These are phyloP conservation scores for Aspergillus ellipticus DNA, from an alignment of 495 filamentous ascomycete genomes.

Conservation along the genomic window DNA sequence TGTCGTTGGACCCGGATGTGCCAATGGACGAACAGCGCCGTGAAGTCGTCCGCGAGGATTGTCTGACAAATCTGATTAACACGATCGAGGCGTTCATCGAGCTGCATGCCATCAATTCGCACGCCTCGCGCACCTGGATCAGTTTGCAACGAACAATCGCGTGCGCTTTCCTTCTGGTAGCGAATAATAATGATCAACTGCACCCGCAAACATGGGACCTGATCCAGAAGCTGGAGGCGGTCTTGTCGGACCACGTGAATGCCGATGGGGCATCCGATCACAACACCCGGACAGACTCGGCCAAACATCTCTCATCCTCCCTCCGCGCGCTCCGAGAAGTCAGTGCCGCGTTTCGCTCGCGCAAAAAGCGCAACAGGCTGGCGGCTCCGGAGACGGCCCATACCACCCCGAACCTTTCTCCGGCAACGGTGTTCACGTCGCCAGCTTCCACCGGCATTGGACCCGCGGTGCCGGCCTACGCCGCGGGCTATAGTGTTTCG, in stretches of 20 bases:
- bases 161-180: slow-evolving; percentile 43
- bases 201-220: slow-evolving; percentile 34
- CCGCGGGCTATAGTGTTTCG: slow-evolving; percentile 8
- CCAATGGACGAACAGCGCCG: slow-evolving; percentile 30
- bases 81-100: slow-evolving; percentile 47
- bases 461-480: slow-evolving; percentile 10
- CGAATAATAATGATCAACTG: slow-evolving; percentile 35
- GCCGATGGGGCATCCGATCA: slow-evolving; percentile 28
- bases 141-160: slow-evolving; percentile 46
- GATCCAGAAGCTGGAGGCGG: slow-evolving; percentile 36
- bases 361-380: slow-evolving; percentile 11
- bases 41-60: slow-evolving; percentile 41
- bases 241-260: slow-evolving; percentile 41
- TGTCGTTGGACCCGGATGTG: slow-evolving; percentile 48
- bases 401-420: slow-evolving; percentile 13
- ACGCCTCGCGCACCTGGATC: slow-evolving; percentile 46
- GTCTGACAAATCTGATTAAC: slow-evolving; percentile 36
- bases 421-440: slow-evolving; percentile 22
- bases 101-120: slow-evolving; percentile 37
- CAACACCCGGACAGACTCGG: slow-evolving; percentile 36
- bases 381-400: slow-evolving; percentile 1
- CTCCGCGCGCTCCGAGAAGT: slow-evolving; percentile 40
- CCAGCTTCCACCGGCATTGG: slow-evolving; percentile 22
- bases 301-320: slow-evolving; percentile 38
- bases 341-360: slow-evolving; percentile 31